These are phyloP conservation scores for Pachyrhizus erosus DNA, from an alignment of 306 rosid species.

Conservation along the genomic window DNA sequence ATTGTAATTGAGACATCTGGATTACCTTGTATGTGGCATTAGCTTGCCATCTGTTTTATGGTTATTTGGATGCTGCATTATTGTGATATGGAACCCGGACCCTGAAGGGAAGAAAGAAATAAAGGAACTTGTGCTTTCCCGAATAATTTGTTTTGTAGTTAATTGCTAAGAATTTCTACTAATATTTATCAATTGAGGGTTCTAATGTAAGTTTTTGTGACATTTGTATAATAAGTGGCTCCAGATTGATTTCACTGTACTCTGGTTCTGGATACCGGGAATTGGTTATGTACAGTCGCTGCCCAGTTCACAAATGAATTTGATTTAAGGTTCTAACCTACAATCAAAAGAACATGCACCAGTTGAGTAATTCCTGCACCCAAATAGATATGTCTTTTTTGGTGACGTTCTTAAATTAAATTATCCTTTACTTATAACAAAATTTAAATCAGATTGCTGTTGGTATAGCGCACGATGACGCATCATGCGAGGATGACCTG, in stretches of 20 bases:
- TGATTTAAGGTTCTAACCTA: slow-evolving; percentile 3
- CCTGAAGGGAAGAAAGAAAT: slow-evolving; percentile 18
- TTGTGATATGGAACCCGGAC: slow-evolving; percentile 26
- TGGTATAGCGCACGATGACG: no score
- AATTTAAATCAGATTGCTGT: background rate
- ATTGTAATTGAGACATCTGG: slow-evolving; percentile 9
- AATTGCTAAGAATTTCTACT: background rate
- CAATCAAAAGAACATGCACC: background rate
- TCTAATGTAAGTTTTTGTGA: background rate
- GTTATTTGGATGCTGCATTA: slow-evolving; percentile 25
- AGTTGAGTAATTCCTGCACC: background rate
- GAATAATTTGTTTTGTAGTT: slow-evolving; percentile 26
- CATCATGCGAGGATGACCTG: no score
- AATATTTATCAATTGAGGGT: background rate
- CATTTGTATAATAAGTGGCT: background rate
- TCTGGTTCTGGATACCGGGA: background rate
- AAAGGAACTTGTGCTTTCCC: slow-evolving; percentile 25
- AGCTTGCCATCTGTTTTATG: slow-evolving; percentile 8
- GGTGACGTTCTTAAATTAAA: background rate
- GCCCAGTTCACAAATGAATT: background rate
- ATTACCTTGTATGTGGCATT: slow-evolving; percentile 2
- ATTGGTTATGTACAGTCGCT: background rate
- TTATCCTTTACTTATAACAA: background rate
- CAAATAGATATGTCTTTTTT: background rate
- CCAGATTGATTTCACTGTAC: background rate